Conservation (phyloP, 768 basidiomycete genomes). For the Trametes maxima region DNA sequence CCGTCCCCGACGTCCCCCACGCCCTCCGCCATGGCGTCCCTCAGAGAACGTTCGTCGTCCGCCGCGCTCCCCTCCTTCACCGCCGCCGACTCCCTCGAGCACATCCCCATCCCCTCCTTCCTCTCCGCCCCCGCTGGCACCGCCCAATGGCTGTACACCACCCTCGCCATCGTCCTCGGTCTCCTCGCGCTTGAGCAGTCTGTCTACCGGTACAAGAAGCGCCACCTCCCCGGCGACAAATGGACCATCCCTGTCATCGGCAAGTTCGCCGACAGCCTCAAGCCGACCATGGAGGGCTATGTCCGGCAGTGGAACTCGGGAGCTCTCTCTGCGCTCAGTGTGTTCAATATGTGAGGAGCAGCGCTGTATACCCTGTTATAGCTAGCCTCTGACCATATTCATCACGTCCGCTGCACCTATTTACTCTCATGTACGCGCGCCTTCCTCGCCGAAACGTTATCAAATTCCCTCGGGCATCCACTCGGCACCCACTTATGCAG, state of each 20-base stretch:
- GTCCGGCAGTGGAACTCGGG: slow-evolving; percentile 92
- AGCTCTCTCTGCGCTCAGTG: slow-evolving; percentile 84
- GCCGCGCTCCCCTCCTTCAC: slow-evolving; percentile 48
- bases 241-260: slow-evolving; percentile 99
- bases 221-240: slow-evolving; percentile 77
- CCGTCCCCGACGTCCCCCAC: slow-evolving; percentile 14
- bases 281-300: slow-evolving; percentile 91
- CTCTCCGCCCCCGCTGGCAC: slow-evolving; percentile 35
- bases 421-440: slow-evolving; percentile 11
- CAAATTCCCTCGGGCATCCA: not conserved
- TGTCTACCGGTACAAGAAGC: slow-evolving; percentile 89
- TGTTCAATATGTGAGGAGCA: slow-evolving; percentile 86
- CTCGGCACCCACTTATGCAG: slow-evolving; percentile 46
- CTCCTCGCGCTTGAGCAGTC: slow-evolving; percentile 87
- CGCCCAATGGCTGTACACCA: slow-evolving; percentile 64
- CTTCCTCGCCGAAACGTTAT: not conserved
- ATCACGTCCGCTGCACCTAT: not conserved
- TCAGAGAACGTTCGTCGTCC: slow-evolving; percentile 36
- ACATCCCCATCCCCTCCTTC: slow-evolving; percentile 52
- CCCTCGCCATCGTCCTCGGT: slow-evolving; percentile 64
- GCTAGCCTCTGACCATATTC: slow-evolving; percentile 18
- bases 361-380: slow-evolving; percentile 3
- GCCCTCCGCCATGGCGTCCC: slow-evolving; percentile 36
- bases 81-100: slow-evolving; percentile 41
- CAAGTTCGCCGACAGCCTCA: slow-evolving; percentile 90